A percentile compares a stretch with the other conserved stretches of the same genome.
These are phyloP conservation scores for Lobosporangium transversale DNA, from an alignment of 192 early-diverging fungal species.

Conservation along the genomic window DNA sequence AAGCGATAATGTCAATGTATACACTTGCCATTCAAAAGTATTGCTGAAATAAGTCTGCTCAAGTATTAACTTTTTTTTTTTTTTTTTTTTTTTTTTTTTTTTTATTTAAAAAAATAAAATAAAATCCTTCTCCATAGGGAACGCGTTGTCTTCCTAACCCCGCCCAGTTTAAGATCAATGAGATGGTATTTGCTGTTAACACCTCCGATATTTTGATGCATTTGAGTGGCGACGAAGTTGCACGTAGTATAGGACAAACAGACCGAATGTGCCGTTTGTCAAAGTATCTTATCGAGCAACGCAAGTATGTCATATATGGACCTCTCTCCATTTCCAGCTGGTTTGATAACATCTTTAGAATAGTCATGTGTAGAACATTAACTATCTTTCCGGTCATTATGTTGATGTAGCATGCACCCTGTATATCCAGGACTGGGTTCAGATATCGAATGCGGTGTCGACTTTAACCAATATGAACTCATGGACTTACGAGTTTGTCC, in stretches of 20 bases:
- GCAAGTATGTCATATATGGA: constrained; percentile 57
- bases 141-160: constrained; percentile 77
- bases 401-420: constrained; percentile 78
- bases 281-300: constrained; percentile 82
- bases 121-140: constrained; percentile 19
- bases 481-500: constrained; percentile 69
- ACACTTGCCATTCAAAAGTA: background rate
- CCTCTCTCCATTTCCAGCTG: background rate
- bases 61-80: background rate
- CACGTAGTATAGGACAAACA: constrained; percentile 39
- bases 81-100: too few species aligned
- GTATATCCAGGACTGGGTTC: constrained; percentile 71
- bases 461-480: constrained; percentile 46
- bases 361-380: too few species aligned
- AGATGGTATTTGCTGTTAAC: constrained; percentile 78
- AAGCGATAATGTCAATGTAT: background rate
- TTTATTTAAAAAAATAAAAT: too few species aligned
- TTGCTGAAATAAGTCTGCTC: background rate
- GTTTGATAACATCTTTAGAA: background rate
- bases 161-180: constrained; percentile 84
- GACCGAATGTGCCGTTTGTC: constrained; percentile 80
- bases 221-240: constrained; percentile 74
- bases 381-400: background rate
- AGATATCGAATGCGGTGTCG: constrained; percentile 41
- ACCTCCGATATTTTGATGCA: constrained; percentile 82